These are phyloP conservation scores for Phytophthora cactorum DNA, from an alignment of 352 stramenopile genomes.

Conservation along the genomic window DNA sequence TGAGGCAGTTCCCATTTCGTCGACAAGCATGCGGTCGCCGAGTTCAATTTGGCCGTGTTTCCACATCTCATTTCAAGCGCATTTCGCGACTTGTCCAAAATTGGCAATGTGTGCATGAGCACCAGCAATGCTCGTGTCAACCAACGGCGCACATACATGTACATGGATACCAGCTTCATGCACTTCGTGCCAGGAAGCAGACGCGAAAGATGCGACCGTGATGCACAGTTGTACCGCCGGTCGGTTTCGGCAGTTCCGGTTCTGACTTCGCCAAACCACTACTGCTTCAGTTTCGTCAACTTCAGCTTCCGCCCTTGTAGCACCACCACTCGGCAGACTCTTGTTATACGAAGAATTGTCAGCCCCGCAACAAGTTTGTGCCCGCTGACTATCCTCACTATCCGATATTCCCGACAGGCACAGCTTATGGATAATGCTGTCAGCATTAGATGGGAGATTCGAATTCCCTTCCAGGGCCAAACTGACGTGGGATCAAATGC, in stretches of 20 bases:
- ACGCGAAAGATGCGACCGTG: neutral
- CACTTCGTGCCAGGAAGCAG: neutral
- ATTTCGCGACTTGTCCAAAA: conserved; percentile 22
- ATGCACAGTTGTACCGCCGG: conserved; percentile 1
- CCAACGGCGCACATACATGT: neutral
- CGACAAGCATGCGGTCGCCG: conserved; percentile 10
- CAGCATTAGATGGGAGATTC: conserved; percentile 12
- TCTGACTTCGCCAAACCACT: neutral
- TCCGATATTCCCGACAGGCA: neutral
- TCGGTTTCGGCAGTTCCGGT: neutral
- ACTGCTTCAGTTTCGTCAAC: conserved; percentile 1
- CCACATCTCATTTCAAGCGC: neutral
- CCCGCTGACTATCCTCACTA: neutral
- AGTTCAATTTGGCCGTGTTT: conserved; percentile 21
- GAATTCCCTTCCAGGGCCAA: neutral
- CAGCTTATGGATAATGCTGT: neutral
- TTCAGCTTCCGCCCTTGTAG: neutral
- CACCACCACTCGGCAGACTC: too few species aligned
- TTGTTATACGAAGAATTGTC: neutral
- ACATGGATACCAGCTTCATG: neutral
- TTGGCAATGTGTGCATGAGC: neutral
- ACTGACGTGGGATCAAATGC: too few species aligned
- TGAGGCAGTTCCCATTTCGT: conserved; percentile 3
- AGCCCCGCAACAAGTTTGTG: neutral
- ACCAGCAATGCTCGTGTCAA: neutral